phyloP scores from a whole-genome alignment of 257 asterid species.

The Solanum ossicruentum region DNA sequence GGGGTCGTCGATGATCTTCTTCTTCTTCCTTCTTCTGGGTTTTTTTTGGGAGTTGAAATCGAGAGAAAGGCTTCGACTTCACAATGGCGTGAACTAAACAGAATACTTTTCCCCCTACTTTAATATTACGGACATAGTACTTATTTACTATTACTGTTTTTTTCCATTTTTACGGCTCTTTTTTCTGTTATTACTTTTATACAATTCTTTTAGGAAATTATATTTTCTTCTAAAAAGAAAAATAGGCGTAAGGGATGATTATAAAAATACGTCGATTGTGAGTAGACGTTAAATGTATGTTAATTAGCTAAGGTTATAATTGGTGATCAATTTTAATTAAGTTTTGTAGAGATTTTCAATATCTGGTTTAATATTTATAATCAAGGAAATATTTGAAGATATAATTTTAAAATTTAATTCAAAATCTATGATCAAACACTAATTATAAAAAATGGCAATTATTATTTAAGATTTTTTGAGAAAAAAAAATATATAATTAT shows the following conservation, averaged over 20 bases:
- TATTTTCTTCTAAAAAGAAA: background rate
- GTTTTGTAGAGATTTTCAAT: no score
- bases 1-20: background rate
- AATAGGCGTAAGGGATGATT: no score
- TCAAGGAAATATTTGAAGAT: background rate
- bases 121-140: background rate
- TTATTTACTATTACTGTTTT: background rate
- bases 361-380: no score
- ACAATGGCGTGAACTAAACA: background rate
- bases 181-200: background rate
- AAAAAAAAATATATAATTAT: background rate
- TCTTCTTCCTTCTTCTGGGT: background rate
- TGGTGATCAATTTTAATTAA: no score
- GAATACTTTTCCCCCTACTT: background rate
- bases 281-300: background rate
- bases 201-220: background rate
- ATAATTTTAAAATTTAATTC: background rate
- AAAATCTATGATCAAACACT: background rate
- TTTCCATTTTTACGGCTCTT: background rate
- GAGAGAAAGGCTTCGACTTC: background rate
- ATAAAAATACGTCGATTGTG: background rate
- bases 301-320: background rate
- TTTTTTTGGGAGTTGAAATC: constrained; percentile 4
- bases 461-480: background rate
- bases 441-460: background rate